Evolutionary conservation across 1,284 basidiomycete species (phyloP), one percentile per base, ranked within the genome.

Genomic region (Microbotryum silenes-acaulis): DNA sequence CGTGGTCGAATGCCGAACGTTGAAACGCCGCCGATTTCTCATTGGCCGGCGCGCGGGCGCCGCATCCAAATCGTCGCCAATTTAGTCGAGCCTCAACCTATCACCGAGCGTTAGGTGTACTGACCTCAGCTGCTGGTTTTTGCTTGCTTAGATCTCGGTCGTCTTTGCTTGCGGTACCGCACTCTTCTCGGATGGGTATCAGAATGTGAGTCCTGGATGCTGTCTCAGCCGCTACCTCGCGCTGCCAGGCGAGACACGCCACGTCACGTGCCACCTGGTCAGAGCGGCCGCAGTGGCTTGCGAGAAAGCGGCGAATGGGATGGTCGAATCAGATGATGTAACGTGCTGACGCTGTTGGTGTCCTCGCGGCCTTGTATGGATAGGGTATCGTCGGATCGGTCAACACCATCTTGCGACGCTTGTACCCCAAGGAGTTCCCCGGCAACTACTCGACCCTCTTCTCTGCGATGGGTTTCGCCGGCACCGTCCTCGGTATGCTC

Each of bases 151-250:
- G 62, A 46, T 60, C 67, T 42, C 56, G 4, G 46, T 64, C 18
- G 53, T 64, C 8, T 61, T 64, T 18, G 62, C 62, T 14, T 64
- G 57, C 56, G 89, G 89, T 68, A 89, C 89, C 6, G 88, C 88
- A 50, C 79, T 91, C 58, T 90, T 91, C 78, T 88, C 87, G 45
- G 89, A 92, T 75, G 89, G 88, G 85, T 77, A 59, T 16, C 37
- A 42, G 56, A 61, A 27, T 25, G 18, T 27, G 8, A 52, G 51
- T 9, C 37, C 37, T 20, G 25, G 42, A 25, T 1, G 1, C 23
- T 16, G 16, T 16, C 3, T 54, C 23, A 23, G 18, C 29, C 12
- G 16, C 49, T 18, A 51, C 29, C 25, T 25, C 10, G 18, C 50
- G 12, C 50, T 9, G 18, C 25, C 25, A 25, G 6, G 52, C 46